Base-by-base conservation (phyloP, 805 yeast genomes). In the Allodekkera sacchari region DNA sequence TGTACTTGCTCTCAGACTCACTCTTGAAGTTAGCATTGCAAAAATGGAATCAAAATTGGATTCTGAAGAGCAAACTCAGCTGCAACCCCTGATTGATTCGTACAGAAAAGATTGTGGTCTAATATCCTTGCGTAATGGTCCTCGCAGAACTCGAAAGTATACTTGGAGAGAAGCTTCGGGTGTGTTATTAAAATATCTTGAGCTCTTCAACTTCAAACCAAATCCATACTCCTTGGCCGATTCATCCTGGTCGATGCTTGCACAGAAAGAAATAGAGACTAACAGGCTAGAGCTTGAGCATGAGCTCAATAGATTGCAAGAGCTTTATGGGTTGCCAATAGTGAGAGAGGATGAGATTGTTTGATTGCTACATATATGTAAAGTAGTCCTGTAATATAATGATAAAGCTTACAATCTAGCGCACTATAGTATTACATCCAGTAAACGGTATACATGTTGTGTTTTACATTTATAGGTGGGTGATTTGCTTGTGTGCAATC, bases 41-140 rank as follows among this genome's bases (percentile, higher is more conserved):
- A 52, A 50, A 30, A 45, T 49, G 46, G 37, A 42, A 28, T 27
- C 36, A n/a, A 39, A 45, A 18, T 21, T 46, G 11, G 24, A 27
- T 6, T 29, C 13, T 3, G 33, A 37, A 25, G 40, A 43, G 17
- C 17, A 22, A 11, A 31, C 24, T 11, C 36, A 29, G 17, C 5
- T 22, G 17, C 12, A 17, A 13, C 43, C 34, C 14, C 28, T 29
- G 14, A 31, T 51, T 3, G 22, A 26, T 9, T 23, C 27, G 7
- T 41, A 36, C 29, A 36, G 45, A 20, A 31, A 30, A 22, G 39
- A 40, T 4, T 38, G 45, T 25, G 56, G 53, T 5, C 23, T 48
- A 3, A 23, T 37, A 7, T 37, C 50, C 5, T 28, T 49, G 14
- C 21, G 30, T 5, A 25, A 39, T 5, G 35, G 36, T 16, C 19